Percentiles rank a stretch among this genome's conserved stretches.
These are phyloP conservation scores for Cryptococcus sp. DNA, from an alignment of 1,284 basidiomycete genomes.

Conservation along the genomic window DNA sequence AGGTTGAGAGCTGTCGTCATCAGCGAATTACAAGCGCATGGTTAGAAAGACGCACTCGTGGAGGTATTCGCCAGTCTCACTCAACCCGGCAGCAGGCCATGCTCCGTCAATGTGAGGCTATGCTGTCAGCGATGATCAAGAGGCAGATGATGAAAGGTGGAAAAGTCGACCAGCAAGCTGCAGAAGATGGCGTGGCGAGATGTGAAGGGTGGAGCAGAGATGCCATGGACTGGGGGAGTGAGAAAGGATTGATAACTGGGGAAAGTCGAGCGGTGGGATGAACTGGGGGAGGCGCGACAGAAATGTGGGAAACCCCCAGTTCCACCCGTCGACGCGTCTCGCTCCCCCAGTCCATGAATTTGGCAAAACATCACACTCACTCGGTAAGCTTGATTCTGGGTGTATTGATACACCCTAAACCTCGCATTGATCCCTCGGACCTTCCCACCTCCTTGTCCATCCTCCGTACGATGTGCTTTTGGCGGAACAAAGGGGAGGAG, in stretches of 20 bases:
- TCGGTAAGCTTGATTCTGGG: conserved; percentile 51
- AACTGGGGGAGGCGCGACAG: too few relatives aligned
- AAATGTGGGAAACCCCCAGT: too few relatives aligned
- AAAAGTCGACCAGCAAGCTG: too few relatives aligned
- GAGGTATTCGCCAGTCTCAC: conserved; percentile 50
- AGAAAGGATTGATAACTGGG: too few relatives aligned
- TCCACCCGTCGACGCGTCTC: too few relatives aligned
- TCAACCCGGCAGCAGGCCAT: conserved; percentile 53
- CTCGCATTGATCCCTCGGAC: conserved; percentile 53
- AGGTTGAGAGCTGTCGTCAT: conserved; percentile 31
- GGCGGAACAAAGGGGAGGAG: conserved; percentile 49
- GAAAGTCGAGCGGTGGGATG: too few relatives aligned
- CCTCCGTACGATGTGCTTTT: conserved; percentile 26
- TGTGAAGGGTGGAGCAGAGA: too few relatives aligned
- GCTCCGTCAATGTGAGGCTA: conserved; percentile 54
- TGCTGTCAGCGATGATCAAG: conserved; percentile 2
- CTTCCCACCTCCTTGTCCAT: conserved; percentile 46
- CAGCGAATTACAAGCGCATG: not conserved
- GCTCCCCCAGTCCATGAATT: too few relatives aligned
- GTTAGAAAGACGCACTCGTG: conserved; percentile 51
- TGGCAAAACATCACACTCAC: conserved; percentile 35
- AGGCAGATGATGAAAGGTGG: too few relatives aligned
- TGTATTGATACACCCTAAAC: conserved; percentile 54
- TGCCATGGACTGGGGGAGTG: too few relatives aligned
- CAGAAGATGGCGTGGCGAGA: too few relatives aligned